Base-by-base conservation (phyloP, 345 rosid species). In the Ailanthus altissimus region DNA sequence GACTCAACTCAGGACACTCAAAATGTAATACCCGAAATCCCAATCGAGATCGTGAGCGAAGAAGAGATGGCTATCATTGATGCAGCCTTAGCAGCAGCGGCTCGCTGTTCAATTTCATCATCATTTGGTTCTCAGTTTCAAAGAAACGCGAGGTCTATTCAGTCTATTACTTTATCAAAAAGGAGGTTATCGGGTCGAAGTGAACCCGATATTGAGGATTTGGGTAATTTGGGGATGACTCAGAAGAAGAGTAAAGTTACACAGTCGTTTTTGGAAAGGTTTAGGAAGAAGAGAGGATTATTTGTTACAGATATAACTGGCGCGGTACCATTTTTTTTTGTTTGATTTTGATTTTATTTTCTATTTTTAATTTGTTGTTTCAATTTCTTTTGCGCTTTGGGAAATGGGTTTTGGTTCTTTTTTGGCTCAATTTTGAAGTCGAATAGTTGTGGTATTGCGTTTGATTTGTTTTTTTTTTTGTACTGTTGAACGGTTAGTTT, bases 1-100 rank as follows among this genome's bases (percentile, higher is more conserved):
- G 78, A 73, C 57, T 73, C 69, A 57, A 46, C 12, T 80, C 77
- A 62, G 70, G 23, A 43, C 67, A 72, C 76, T 77, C 61, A 59
- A 6, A 1, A 71, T 45, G 74, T 42, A 28, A 3, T 53, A 20
- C 81, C 84, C 25, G 85, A 79, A 4, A 88, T 94, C 88, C 89
- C 90, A 78, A 84, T 90, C 83, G 97, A 92, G 89, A 75, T 91
- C 86, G 85, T 94, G 73, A 85, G 83, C 72, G 97, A 94, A 50
- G 93, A 92, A 84, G 98, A 94, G 83, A 94, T 94, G 98, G 96
- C 90, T 79, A 70, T 90, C 38, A 54, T 91, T 36, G 97, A 94
- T 38, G 89, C 94, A 0, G 96, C 96, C 12, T 69, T 86, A 0
- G 88, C 93, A 21, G 85, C 93, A 21, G 85, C 91, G 16, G 72